Base-by-base conservation (phyloP, 306 rosid species). In the Gynostemma pentaphyllum region DNA sequence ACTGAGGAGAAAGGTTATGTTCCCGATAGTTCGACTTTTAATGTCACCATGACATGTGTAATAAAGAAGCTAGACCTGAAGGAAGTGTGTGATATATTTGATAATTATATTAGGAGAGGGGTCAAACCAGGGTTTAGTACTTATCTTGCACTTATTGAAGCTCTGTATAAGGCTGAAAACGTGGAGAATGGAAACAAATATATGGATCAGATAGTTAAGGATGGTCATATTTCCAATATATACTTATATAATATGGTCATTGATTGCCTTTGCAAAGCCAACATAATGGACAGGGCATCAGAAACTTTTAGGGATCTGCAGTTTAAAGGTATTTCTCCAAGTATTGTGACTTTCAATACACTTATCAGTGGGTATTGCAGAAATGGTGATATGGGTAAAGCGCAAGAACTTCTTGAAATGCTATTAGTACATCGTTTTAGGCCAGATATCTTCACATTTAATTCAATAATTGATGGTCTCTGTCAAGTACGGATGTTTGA, bases 341-440 rank as follows among this genome's bases (percentile, higher is more conserved):
- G 72, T 80, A 82, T 87, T 70, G 87, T 91, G 45, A 91, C 97
- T 60, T 82, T 80, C 57, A 91, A 87, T 73, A 91, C 89, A 30
- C 89, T 87, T 73, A 81, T 91, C 55, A 34, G 78, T 49, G 95
- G 95, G 36, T 69, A 76, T 80, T 80, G 95, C 82, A 87, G 78
- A 70, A 72, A 41, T 67, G 85, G 86, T 37, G 72, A 79, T 39
- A 53, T 85, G 61, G 70, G 44, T 19, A 76, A 70, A 79, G 91
- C 87, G 6, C 76, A 53, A 23, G 83, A 83, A 74, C 68, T 83
- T 40, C 76, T 91, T 79, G 77, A 72, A 59, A 78, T 66, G 85
- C 87, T 87, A 56, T 77, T 91, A 42, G 79, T 80, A 66, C 68
- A 39, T 52, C 85, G 83, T 50, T 68, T 81, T 67, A 75, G 72